Evolutionary conservation across 768 basidiomycete species (phyloP), one percentile per base, ranked within the genome.

Genomic region (Boletus reticulatus): DNA sequence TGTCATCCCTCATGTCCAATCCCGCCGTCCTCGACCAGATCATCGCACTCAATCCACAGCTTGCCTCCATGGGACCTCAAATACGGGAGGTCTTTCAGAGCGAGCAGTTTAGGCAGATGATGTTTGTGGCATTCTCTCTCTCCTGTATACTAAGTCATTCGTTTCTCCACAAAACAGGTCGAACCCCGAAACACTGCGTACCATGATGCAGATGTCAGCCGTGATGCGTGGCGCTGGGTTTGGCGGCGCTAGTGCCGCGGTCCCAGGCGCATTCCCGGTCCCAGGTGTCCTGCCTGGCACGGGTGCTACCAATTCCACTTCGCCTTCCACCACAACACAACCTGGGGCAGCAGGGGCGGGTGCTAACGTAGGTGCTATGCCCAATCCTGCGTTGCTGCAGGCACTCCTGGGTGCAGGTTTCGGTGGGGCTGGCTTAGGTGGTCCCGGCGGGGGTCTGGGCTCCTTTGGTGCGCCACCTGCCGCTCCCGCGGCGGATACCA

Each of bases 21-120:
- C 95, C 96, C 0, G 85, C 83, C n/a, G 76, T 98, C 46, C 73
- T 98, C 49, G 95, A 98, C 53, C 87, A 94, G 70, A 76, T 95
- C 63, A 87, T 96, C 60, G 81, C 85, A 0, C 81, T 82, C 50
- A 90, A 93, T 71, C 94, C 96, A 0, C 84, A 92, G 62, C 75
- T 89, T 63, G 74, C 82, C 29, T 69, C 75, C 0, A 88, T 94
- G 84, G 89, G 79, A 2, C 92, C 93, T 0, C 89, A 92, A 65
- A 82, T 92, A 17, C 80, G 94, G 20, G 77, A 87, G 56, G 77
- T 90, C 44, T 89, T 93, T 72, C 87, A 88, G 67, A 88, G 84
- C 66, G 84, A 85, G 31, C 76, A 80, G 42, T 92, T 92, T 67
- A 76, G 90, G 43, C 77, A 86, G 60, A 82, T 92, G 82, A 78